These are phyloP conservation scores for Filobasidium wieringae DNA, from an alignment of 768 basidiomycete genomes.

Conservation along the genomic window DNA sequence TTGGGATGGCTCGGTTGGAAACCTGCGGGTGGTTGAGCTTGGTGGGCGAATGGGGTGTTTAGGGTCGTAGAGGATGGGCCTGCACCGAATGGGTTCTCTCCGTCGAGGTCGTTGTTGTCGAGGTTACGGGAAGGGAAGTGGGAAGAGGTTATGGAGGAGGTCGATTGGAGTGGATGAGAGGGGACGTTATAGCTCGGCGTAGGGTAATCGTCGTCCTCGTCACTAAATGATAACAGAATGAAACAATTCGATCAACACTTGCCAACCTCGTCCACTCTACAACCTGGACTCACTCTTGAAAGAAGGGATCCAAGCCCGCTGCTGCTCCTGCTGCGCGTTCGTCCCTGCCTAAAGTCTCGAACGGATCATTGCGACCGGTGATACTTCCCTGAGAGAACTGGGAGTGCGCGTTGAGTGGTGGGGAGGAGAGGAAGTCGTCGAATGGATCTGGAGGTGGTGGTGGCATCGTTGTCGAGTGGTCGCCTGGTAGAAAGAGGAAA, in stretches of 20 bases:
- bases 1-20: not conserved
- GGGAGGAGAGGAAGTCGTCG: constrained; percentile 27
- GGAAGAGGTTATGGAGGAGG: not conserved
- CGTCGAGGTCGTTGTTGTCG: too few relatives aligned
- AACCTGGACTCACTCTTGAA: constrained; percentile 31
- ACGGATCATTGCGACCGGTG: constrained; percentile 3
- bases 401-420: constrained; percentile 19
- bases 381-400: constrained; percentile 11
- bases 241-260: not conserved
- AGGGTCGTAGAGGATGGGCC: not conserved
- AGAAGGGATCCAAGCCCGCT: constrained; percentile 38
- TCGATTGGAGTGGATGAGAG: constrained; percentile 1
- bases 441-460: constrained; percentile 22
- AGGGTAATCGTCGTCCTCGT: constrained; percentile 25
- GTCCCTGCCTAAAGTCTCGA: not conserved
- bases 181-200: not conserved
- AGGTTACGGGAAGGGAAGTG: not conserved
- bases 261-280: not conserved
- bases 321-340: constrained; percentile 17
- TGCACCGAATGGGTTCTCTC: not conserved
- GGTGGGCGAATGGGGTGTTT: not conserved
- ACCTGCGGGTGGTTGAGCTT: not conserved
- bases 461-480: too few relatives aligned
- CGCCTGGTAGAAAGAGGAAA: too few relatives aligned
- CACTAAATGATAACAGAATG: constrained; percentile 12